Base-by-base conservation (phyloP, 1,284 basidiomycete genomes). In the Ustilago crameri region DNA sequence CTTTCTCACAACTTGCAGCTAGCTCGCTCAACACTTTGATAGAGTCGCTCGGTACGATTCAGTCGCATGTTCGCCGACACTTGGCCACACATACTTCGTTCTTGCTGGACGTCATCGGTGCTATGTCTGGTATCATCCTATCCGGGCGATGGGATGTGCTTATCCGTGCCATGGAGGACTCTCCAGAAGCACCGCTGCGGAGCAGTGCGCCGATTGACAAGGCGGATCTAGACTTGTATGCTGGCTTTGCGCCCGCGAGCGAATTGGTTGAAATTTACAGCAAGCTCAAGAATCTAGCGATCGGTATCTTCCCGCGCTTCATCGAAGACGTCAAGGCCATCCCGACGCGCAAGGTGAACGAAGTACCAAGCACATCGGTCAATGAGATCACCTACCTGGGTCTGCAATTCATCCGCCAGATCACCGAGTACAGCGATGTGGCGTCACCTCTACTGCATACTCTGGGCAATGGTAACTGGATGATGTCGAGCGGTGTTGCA, bases 251-350 rank as follows among this genome's bases (percentile, higher is more conserved):
- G 10, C 62, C 69, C 38, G 59, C 56, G 1, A 47, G 58, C 23
- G 76, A 72, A 27, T 34, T 69, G 10, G 50, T 59, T 26, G 61
- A 63, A 47, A 46, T 63, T 30, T 63, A 55, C 62, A 66, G 49
- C 62, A 73, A 55, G 62, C 63, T 78, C 41, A 74, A 70, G 32
- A 74, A 63, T 43, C 70, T 55, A 9, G 76, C 79, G 3, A 67
- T 79, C 43, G 60, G 70, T 26, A 71, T 81, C 54, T 81, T 82
- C 51, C 76, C 79, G 12, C 70, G 76, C 27, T 74, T 80, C 43
- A 71, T 82, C 58, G 74, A 80, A n/a, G 78, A 80, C 24, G 55
- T 82, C 59, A 78, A 80, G 63, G 65, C 66, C 3, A 76, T 82
- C 23, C 79, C 81, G 9, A 38, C 65, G 18, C 74, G 75, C 56